phyloP scores from a whole-genome alignment of 23 red algal genomes.

The Gracilaria caudata region DNA sequence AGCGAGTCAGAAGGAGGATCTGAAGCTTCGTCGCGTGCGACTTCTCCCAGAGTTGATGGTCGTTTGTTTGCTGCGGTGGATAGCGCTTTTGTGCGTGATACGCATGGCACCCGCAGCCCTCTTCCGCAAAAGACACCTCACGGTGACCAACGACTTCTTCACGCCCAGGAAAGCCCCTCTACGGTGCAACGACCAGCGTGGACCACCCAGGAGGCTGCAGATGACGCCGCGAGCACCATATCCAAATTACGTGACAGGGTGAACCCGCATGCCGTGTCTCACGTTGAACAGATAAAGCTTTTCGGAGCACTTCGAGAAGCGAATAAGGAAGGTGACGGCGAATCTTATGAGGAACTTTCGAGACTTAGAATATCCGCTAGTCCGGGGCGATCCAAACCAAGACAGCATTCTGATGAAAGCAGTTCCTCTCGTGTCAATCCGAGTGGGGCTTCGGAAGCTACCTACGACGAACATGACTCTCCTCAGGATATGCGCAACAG shows the following conservation, averaged over 20 bases:
- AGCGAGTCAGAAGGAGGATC: conserved; percentile 13
- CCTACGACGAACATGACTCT: conserved; percentile 7
- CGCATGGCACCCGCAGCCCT: not conserved
- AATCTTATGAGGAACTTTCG: conserved; percentile 3
- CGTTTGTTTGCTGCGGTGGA: conserved; percentile 8
- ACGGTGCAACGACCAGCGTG: conserved; percentile 9
- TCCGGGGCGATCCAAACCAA: not conserved
- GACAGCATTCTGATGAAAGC: conserved; percentile 30
- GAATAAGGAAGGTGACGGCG: conserved; percentile 2
- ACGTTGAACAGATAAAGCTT: conserved; percentile 19
- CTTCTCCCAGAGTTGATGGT: not conserved
- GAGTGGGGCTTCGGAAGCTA: conserved; percentile 7
- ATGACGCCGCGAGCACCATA: conserved; percentile 15
- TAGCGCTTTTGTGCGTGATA: conserved; percentile 6
- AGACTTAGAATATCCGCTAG: conserved; percentile 1
- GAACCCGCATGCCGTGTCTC: not conserved
- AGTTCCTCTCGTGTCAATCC: not conserved
- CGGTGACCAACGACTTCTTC: not conserved
- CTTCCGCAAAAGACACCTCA: not conserved
- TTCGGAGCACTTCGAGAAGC: conserved; percentile 8
- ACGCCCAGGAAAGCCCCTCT: conserved; percentile 4
- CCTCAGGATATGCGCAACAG: not conserved
- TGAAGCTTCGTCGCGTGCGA: conserved; percentile 6
- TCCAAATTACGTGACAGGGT: conserved; percentile 9
- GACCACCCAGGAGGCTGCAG: not conserved